Evolutionary conservation across 495 filamentous ascomycete species (phyloP).

Genomic region (Penicillium flavigenum): DNA sequence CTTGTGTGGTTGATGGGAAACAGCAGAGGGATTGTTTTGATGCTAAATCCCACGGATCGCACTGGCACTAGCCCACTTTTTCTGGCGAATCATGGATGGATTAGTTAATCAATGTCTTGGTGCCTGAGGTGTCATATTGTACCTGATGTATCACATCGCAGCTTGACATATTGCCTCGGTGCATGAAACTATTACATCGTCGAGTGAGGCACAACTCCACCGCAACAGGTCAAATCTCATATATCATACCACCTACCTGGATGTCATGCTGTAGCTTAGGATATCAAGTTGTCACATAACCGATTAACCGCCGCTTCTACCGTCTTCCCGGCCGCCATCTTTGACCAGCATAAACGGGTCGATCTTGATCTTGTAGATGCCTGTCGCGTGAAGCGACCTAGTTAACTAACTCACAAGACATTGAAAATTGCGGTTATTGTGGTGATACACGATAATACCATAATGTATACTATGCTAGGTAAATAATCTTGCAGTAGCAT

Average conservation of each 20-base stretch:
- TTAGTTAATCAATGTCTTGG: conserved; percentile 18
- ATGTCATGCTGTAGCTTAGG: neutral
- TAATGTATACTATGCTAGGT: neutral
- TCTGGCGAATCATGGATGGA: conserved; percentile 31
- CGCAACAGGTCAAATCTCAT: neutral
- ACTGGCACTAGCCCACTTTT: conserved; percentile 29
- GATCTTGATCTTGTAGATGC: neutral
- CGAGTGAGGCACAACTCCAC: neutral
- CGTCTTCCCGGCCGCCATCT: neutral
- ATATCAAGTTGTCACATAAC: neutral
- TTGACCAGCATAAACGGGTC: neutral
- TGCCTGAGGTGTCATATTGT: no score
- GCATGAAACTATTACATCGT: conserved; percentile 13
- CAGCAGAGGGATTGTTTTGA: conserved; percentile 40
- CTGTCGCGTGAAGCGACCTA: neutral
- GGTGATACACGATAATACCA: neutral
- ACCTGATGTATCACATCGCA: neutral
- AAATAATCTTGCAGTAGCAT: neutral
- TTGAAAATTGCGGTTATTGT: neutral
- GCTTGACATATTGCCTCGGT: neutral
- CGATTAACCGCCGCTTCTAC: neutral
- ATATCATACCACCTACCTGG: neutral
- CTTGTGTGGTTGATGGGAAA: conserved; percentile 31
- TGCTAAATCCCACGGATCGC: conserved; percentile 46
- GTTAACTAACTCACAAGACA: neutral